A percentile compares a stretch with the other conserved stretches of the same genome.
Conservation (phyloP, 306 rosid species). For the Glycine latifolia region DNA sequence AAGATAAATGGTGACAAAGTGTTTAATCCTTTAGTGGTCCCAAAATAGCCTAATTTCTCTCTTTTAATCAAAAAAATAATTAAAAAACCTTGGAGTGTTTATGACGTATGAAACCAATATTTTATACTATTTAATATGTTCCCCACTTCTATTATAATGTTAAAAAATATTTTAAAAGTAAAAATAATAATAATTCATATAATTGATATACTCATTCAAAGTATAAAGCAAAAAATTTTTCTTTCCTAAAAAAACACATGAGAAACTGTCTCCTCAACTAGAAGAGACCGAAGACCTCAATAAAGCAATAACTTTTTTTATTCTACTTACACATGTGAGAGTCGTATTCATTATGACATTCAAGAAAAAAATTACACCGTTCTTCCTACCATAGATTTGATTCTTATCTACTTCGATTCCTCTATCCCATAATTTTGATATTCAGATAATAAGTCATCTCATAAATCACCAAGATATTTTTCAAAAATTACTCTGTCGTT, state of each 20-base stretch:
- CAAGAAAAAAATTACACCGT: constrained; percentile 8
- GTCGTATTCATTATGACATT: neutral
- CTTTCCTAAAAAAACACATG: neutral
- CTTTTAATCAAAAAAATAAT: neutral
- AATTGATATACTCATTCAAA: neutral
- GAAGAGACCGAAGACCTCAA: neutral
- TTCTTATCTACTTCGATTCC: constrained; percentile 33
- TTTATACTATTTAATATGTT: neutral
- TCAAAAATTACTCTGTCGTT: neutral
- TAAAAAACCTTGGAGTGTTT: neutral
- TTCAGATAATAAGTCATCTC: neutral
- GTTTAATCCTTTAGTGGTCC: neutral
- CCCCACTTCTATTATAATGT: neutral
- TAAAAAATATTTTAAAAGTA: neutral
- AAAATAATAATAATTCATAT: neutral
- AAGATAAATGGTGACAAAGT: constrained; percentile 8
- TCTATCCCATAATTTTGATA: neutral
- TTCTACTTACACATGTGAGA: neutral
- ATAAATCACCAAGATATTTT: constrained; percentile 16
- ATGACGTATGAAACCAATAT: neutral
- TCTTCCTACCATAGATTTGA: constrained; percentile 6
- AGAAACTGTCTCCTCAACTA: constrained; percentile 14
- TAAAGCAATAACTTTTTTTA: neutral
- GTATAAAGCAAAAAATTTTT: neutral
- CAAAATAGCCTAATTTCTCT: neutral